Evolutionary conservation across 257 asterid genomes (phyloP).

Genomic region (Paulownia fortunei): DNA sequence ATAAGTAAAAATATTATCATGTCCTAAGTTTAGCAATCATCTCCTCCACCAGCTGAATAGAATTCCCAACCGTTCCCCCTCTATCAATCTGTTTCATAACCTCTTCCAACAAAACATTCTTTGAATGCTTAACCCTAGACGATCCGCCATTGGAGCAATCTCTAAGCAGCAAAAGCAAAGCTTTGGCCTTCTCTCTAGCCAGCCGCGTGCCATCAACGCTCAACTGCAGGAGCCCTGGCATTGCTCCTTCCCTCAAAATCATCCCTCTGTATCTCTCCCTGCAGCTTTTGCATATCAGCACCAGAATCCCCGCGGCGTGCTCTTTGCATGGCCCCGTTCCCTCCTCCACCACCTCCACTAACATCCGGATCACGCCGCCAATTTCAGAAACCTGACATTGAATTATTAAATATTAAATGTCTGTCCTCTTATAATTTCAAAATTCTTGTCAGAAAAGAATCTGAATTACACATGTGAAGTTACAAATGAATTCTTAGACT

Average conservation of each 20-base stretch:
- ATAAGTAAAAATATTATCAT: slow-evolving; percentile 20
- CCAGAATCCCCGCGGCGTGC: slow-evolving; percentile 57
- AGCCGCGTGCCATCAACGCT: slow-evolving; percentile 58
- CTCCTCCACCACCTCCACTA: slow-evolving; percentile 75
- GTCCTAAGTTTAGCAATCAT: slow-evolving; percentile 68
- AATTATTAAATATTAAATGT: neutral
- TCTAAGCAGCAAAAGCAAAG: slow-evolving; percentile 55
- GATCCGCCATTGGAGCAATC: slow-evolving; percentile 45
- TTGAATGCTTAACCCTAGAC: slow-evolving; percentile 34
- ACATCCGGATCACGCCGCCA: slow-evolving; percentile 41
- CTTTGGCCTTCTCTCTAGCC: slow-evolving; percentile 59
- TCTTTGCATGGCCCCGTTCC: slow-evolving; percentile 60
- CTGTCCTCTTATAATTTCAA: neutral
- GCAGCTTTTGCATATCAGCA: slow-evolving; percentile 52
- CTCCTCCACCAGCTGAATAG: slow-evolving; percentile 50
- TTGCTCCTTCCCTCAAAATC: slow-evolving; percentile 66
- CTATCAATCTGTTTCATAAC: slow-evolving; percentile 67
- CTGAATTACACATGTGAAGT: neutral
- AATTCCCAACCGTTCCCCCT: slow-evolving; percentile 51
- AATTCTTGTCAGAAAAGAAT: neutral
- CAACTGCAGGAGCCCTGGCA: slow-evolving; percentile 66
- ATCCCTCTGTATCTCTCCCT: slow-evolving; percentile 66
- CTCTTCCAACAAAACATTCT: slow-evolving; percentile 52
- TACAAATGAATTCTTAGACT: neutral
- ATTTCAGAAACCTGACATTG: slow-evolving; percentile 44